Evolutionary conservation across 2,329 filamentous ascomycete species (phyloP), one percentile per base, ranked within the genome.

Genomic region (Westerdykella sp.): DNA sequence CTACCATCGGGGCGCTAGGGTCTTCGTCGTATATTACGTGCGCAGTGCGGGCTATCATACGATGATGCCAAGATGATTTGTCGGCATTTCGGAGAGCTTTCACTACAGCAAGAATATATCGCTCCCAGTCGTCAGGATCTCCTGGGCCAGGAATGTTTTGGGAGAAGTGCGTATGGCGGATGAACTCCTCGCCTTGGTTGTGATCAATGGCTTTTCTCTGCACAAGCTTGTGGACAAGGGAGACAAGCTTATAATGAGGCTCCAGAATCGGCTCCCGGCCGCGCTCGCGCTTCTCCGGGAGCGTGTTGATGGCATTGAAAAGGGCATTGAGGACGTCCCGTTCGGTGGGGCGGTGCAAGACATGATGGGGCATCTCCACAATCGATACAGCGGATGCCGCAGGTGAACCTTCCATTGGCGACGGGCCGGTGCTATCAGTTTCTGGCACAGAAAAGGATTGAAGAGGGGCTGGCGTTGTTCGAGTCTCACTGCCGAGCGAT

Each of bases 41-140:
- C 5, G 80, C 81, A 49, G 78, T 83, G 18, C 89, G 81, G 59
- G 84, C 83, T 41, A 88, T 87, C 69, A 96, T 89, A 15, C 90
- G 84, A 63, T 96, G 90, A 60, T 96, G 90, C 90, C 90, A 96
- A 56, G 93, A 91, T 1, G 87, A 85, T 71, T 95, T 94, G 67
- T 96, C 90, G 47, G 88, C 88, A 30, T 69, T 69, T 42, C 78
- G 76, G 41, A 84, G 65, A 25, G 72, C 72, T 54, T 77, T 78
- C 39, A 83, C 64, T 0, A 82, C 78, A 75, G 67, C 80, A 12
- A 83, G 65, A 35, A 84, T 78, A 54, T 87, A 86, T 1, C 70
- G 57, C 38, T 80, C 76, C 70, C 78, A 82, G 7, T 74, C 67
- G 48, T 75, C 67, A 62, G 73, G 39, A 62, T 75, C 59, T 63